A percentile compares a stretch with the other conserved stretches of the same genome.
Conservation (phyloP, 2,329 filamentous ascomycete genomes). For the Boeremia lycopersici region DNA sequence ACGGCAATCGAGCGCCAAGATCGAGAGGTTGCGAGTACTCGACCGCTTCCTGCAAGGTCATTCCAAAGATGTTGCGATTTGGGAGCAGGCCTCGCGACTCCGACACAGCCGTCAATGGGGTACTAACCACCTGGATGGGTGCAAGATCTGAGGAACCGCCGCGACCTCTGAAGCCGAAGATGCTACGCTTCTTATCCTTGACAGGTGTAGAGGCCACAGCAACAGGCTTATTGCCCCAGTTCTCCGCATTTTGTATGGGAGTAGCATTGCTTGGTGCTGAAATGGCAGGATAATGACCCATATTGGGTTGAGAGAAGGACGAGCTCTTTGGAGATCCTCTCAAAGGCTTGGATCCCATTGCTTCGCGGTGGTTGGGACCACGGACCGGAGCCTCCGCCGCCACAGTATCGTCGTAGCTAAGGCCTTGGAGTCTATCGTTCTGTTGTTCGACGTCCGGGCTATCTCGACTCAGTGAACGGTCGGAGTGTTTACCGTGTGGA, state of each 20-base stretch:
- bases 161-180: conserved; percentile 69
- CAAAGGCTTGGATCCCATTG: conserved; percentile 23
- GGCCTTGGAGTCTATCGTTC: conserved; percentile 49
- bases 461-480: conserved; percentile 41
- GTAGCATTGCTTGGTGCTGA: conserved; percentile 85
- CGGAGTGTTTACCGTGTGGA: conserved; percentile 33
- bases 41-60: conserved; percentile 83
- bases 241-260: conserved; percentile 79
- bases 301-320: conserved; percentile 40
- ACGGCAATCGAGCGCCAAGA: conserved; percentile 77
- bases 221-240: conserved; percentile 79
- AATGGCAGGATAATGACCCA: conserved; percentile 59
- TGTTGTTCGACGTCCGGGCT: conserved; percentile 47
- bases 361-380: conserved; percentile 47
- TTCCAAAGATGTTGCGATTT: conserved; percentile 76
- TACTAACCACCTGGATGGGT: conserved; percentile 37
- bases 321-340: conserved; percentile 43
- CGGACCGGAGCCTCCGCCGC: conserved; percentile 63
- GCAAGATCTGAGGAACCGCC: conserved; percentile 70
- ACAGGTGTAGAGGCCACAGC: conserved; percentile 59
- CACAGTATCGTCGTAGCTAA: conserved; percentile 64
- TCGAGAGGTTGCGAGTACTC: conserved; percentile 76
- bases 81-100: conserved; percentile 44
- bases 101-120: conserved; percentile 22
- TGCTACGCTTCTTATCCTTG: conserved; percentile 80